phyloP scores from a whole-genome alignment of 1,139 yeast genomes.

The Magnusiomyces sp. region DNA sequence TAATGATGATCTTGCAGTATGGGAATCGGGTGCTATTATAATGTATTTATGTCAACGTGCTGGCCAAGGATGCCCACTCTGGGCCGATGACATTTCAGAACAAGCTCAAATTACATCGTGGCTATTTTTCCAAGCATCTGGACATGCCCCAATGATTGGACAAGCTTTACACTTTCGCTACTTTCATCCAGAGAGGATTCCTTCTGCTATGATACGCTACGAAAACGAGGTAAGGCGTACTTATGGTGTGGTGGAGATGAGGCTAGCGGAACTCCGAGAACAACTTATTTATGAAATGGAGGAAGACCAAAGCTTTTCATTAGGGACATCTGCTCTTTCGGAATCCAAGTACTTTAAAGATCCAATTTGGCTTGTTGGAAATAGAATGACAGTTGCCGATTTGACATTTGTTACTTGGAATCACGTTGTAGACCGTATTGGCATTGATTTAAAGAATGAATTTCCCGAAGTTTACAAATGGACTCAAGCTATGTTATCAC shows the following conservation, averaged over 20 bases:
- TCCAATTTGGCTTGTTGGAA: conserved; percentile 95
- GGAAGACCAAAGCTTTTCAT: conserved; percentile 78
- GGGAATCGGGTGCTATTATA: conserved; percentile 93
- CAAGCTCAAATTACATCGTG: conserved; percentile 84
- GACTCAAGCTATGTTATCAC: conserved; percentile 44
- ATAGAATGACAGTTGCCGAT: conserved; percentile 80
- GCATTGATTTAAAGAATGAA: conserved; percentile 76
- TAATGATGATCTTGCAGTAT: conserved; percentile 67
- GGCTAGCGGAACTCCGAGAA: conserved; percentile 87
- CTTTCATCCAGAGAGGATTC: conserved; percentile 80
- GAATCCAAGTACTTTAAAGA: conserved; percentile 84
- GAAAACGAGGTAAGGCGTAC: conserved; percentile 91
- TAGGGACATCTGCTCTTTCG: conserved; percentile 81
- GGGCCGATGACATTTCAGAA: conserved; percentile 72
- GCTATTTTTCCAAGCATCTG: conserved; percentile 92
- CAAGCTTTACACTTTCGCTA: conserved; percentile 91
- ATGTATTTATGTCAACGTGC: conserved; percentile 69
- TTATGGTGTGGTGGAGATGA: conserved; percentile 92
- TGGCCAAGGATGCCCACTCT: conserved; percentile 53
- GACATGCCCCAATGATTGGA: conserved; percentile 97
- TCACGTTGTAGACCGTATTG: conserved; percentile 87
- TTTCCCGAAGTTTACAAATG: conserved; percentile 82
- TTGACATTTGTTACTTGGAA: conserved; percentile 94
- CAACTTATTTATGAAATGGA: conserved; percentile 67
- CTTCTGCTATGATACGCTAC: conserved; percentile 84